These are phyloP conservation scores for Pyrus bretschneideri DNA, from an alignment of 306 rosid species.

Conservation along the genomic window DNA sequence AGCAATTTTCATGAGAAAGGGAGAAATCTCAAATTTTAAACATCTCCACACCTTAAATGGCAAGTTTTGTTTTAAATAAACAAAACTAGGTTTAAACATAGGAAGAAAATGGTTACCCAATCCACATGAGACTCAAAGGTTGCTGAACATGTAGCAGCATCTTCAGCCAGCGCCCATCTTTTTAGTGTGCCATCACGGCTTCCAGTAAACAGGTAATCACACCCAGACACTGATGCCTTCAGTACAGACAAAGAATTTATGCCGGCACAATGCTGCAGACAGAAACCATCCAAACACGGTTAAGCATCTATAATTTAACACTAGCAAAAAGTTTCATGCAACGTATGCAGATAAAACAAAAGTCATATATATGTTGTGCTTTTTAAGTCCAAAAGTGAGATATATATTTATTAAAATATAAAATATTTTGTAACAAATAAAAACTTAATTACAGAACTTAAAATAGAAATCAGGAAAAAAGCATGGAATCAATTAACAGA, in stretches of 20 bases:
- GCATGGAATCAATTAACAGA: background rate
- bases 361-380: background rate
- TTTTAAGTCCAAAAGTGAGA: background rate
- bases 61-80: background rate
- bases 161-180: conserved; percentile 72
- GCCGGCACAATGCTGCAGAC: conserved; percentile 90
- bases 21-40: background rate
- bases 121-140: conserved; percentile 99
- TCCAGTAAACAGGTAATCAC: conserved; percentile 81
- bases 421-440: background rate
- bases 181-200: conserved; percentile 98
- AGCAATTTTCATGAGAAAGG: background rate
- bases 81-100: background rate
- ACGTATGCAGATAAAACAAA: background rate
- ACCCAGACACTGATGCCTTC: conserved; percentile 46
- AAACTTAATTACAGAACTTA: background rate
- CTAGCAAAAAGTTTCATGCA: background rate
- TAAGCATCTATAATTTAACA: conserved; percentile 1
- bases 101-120: conserved; percentile 58
- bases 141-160: conserved; percentile 72
- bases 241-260: conserved; percentile 75
- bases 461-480: conserved; percentile 8
- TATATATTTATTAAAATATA: background rate
- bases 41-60: background rate
- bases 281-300: conserved; percentile 21